Evolutionary conservation across 176 grass and related monocot species (phyloP).

Genomic region (Juncus effusus): DNA sequence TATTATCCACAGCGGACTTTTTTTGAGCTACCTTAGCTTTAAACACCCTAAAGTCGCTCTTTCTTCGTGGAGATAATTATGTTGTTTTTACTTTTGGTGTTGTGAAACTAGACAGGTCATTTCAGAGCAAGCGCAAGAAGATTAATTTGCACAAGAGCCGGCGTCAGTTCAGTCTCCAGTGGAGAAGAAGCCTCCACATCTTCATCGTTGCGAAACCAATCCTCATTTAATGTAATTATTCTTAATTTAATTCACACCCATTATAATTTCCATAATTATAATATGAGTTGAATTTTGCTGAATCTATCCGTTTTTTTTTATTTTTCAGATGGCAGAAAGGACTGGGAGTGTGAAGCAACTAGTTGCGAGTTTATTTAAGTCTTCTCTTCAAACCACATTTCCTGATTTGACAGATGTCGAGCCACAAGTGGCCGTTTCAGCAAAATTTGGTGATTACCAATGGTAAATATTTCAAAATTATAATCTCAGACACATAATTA

Average conservation of each 20-base stretch:
- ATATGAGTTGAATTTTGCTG: background rate
- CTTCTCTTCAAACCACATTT: constrained; percentile 50
- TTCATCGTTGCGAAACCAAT: constrained; percentile 15
- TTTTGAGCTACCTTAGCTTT: too few relatives aligned
- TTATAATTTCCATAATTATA: background rate
- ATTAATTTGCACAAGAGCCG: constrained; percentile 10
- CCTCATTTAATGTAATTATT: constrained; percentile 6
- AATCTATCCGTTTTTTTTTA: background rate
- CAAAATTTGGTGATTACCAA: constrained; percentile 90
- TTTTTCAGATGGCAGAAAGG: constrained; percentile 21
- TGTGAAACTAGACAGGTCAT: constrained; percentile 58
- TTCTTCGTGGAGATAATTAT: too few relatives aligned
- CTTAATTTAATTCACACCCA: background rate
- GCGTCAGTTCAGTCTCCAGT: constrained; percentile 42
- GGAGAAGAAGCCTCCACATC: constrained; percentile 61
- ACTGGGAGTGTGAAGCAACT: constrained; percentile 84
- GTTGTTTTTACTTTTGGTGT: constrained; percentile 8
- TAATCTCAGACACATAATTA: background rate
- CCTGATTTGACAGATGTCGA: constrained; percentile 53
- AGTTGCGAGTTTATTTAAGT: constrained; percentile 46
- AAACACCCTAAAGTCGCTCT: too few relatives aligned
- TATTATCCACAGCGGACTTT: too few relatives aligned
- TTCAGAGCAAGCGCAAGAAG: constrained; percentile 38
- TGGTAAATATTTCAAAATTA: constrained; percentile 48
- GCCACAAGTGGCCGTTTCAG: constrained; percentile 70